Conservation (phyloP, 2,329 filamentous ascomycete species). For the Claviceps citrina region DNA sequence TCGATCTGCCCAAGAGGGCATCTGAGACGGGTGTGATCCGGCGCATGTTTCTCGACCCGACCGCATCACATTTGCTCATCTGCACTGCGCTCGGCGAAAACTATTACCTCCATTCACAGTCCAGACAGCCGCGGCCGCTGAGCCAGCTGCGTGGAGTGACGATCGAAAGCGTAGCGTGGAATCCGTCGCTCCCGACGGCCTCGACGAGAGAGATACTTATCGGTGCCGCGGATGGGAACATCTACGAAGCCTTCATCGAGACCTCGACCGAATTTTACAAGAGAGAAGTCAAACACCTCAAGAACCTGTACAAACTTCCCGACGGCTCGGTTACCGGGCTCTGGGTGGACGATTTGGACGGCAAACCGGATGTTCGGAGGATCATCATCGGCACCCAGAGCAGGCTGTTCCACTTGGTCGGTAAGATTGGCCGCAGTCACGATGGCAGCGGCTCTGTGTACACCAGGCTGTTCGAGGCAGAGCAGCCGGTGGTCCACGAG, state of each 20-base stretch:
- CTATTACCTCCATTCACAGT: conserved; percentile 94
- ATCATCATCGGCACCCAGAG: conserved; percentile 68
- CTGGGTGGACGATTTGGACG: conserved; percentile 61
- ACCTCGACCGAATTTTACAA: conserved; percentile 89
- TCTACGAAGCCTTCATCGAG: conserved; percentile 93
- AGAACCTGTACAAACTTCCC: conserved; percentile 64
- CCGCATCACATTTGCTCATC: conserved; percentile 83
- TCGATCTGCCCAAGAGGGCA: conserved; percentile 87
- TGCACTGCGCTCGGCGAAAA: conserved; percentile 87
- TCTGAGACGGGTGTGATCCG: conserved; percentile 84
- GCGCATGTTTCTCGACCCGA: conserved; percentile 94
- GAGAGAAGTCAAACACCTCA: conserved; percentile 84
- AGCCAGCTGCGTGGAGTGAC: conserved; percentile 70
- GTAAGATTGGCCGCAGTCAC: conserved; percentile 56
- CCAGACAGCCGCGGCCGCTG: conserved; percentile 69
- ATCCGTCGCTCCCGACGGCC: conserved; percentile 78
- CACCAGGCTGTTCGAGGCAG: conserved; percentile 71
- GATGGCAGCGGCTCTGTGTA: conserved; percentile 80
- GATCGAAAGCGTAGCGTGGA: conserved; percentile 89
- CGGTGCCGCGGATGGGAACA: conserved; percentile 80
- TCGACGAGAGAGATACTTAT: conserved; percentile 89
- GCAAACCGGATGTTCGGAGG: conserved; percentile 55
- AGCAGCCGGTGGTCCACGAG: conserved; percentile 65
- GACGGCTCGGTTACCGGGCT: conserved; percentile 76
- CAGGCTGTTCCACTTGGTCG: conserved; percentile 65